Evolutionary conservation across 768 basidiomycete species (phyloP), one percentile per base, ranked within the genome.

Genomic region (Infundibulicybe gibba): DNA sequence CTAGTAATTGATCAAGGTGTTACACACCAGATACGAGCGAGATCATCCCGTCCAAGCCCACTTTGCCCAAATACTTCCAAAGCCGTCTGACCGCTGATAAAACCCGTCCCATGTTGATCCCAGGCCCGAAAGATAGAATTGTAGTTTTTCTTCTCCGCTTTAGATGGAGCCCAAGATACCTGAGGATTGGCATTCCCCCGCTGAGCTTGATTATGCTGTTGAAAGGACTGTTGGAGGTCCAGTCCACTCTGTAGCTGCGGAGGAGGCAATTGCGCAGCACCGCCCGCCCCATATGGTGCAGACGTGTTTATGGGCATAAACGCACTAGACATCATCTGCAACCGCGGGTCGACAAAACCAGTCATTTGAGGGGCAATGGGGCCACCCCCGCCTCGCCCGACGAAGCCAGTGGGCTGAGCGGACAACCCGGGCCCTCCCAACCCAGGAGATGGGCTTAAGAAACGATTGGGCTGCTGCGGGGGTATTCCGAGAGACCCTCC

Each of bases 41-140:
- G 71, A 58, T 97, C 94, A 50, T 95, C 88, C 66, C 86, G 86
- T 11, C 81, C 79, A 14, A 99, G 60, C 0, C 93, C 95, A 66
- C 91, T 94, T 58, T 92, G 88, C 0, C 94, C 91, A 68, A 99
- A 98, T 19, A 97, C 93, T 61, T 95, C 91, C 39, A 88, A 70
- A 1, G 94, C 95, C 13, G 81, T 88, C 53, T 77, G 69, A 20
- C 97, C 94, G 41, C 67, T 80, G 59, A 99, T 90, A 65, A 94
- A 98, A 0, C 94, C 93, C 0, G 81, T 81, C 6, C 75, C 72
- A 34, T 80, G 74, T 0, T 81, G 66, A 61, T 97, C 95, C 97
- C 97, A 99, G n/a, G 90, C 87, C 49, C 95, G 76, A 70, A 99
- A 99, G 58, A 98, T 94, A 58, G 87, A 79, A 61, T 98, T 91